Evolutionary conservation across 768 basidiomycete species (phyloP), one percentile per base, ranked within the genome.

Genomic region (Termitomyces sp.): DNA sequence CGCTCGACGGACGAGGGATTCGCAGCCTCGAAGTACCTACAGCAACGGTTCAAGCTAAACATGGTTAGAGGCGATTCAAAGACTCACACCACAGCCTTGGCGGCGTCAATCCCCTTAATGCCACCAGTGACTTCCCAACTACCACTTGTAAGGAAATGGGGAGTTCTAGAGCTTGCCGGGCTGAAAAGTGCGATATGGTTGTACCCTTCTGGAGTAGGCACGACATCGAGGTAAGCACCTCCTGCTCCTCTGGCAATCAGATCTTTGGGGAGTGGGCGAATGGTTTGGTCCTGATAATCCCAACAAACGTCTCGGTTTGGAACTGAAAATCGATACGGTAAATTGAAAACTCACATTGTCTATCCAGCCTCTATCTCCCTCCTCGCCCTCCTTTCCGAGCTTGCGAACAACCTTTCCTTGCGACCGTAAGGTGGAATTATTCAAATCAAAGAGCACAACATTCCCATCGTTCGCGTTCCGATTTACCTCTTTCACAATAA

Each of bases 341-440:
- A 47, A 39, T 58, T 13, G 22, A 31, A 22, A 41, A 77, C 88
- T 60, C 62, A 93, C 94, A 60, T 83, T 75, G 53, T 98, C 92
- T 61, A 98, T 93, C 97, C 97, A 99, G 1, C 97, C 97, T 39
- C 85, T 85, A 67, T 97, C 96, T 0, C 86, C 89, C 67, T 96
- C 81, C 66, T 95, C 95, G 6, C 93, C 96, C 37, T 86, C 68
- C 68, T 84, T 81, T 4, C 95, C 96, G 11, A 96, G 77, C 60
- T 78, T 87, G 58, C 96, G 77, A 8, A 93, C 89, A 15, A 93
- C 84, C 48, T 64, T 68, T 7, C 87, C 85, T 34, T 65, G 66
- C 12, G 73, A 71, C 47, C 72, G 72, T 1, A 66, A 61, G 50
- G 67, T 68, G 24, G 63, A 63, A 22, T 64, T 66, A 55, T 67